Evolutionary conservation across 169 alveolate genomes (phyloP), one percentile per base, ranked within the genome.

Genomic region (Plasmodium sp.): DNA sequence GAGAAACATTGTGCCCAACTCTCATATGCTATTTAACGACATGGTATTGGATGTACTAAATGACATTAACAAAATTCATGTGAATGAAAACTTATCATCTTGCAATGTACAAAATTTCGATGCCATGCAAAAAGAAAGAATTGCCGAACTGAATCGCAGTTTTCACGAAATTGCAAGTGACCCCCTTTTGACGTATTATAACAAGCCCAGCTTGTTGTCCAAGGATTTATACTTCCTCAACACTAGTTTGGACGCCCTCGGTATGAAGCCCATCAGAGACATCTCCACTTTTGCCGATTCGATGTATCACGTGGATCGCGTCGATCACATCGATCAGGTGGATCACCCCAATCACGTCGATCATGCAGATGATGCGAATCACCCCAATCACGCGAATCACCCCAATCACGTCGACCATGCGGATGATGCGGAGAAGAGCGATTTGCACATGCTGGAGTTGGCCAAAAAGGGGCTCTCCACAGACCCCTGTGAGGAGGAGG

Each of bases 41-140:
- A 86, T 86, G 79, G 86, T 77, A 16, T 79, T 56, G 10, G 85
- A 86, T 77, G 93, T 79, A 27, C 48, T 86, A 58, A 86, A 54
- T 77, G 93, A 86, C 41, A 71, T 86, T 77, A 71, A 56, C 48
- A 33, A 75, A n/a, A 77, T 77, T 86, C 93, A 33, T 18, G 77
- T 77, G 4, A 86, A 77, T 75, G 81, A 51, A 31, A 86, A n/a
- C 14, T 71, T 34, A 36, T 54, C 81, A 12, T 2, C 58, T 4
- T 31, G 34, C 31, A 36, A 82, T 82, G 39, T 67, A n/a, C 77
- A 67, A 3, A 22, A 82, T 82, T 51, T 51, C 56, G 51, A 9
- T 14, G 39, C 54, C 79, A 43, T 73, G 36, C 51, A 73, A 74
- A 48, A 73, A 33, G 81, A 73, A 48, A 84, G 36, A 43, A 43